Base-by-base conservation (phyloP, 805 yeast genomes). In the Starmerella bacillaris region DNA sequence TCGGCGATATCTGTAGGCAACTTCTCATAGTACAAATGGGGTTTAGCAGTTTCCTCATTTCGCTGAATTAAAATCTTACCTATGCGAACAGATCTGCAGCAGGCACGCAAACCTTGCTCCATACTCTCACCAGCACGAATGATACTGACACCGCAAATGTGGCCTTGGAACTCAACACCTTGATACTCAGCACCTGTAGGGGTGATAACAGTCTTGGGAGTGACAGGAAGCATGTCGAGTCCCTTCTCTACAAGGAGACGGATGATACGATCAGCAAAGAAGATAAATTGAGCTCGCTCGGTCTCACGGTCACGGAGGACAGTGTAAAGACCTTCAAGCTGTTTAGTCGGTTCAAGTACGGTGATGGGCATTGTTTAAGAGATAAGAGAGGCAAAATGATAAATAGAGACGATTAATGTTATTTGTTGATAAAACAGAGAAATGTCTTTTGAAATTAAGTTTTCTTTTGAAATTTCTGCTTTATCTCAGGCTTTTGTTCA, bases 91-190 rank as follows among this genome's bases (percentile, higher is more conserved):
- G 92, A 77, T 45, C 98, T 70, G 56, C 96, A 83, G 59, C 98
- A 86, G 56, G 86, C 96, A 56, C 99, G 72, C 44, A 89, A 64
- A 22, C 96, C 98, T 65, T 82, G 92, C 59, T 89, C 99, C 99
- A 89, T 89, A 30, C 92, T 77, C 58, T 89, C 99, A 46, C 99
- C 99, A 4, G 99, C 99, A 55, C 99, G 70, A 50, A 89, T 92
- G 53, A 89, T 89, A 14, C 94, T 82, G 24, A 89, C 99, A 45
- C 99, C 99, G 56, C 96, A 86, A 41, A 89, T 89, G 58, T 80
- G 83, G 30, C 98, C 96, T 50, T 71, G 60, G 56, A 86, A 86
- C 40, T 66, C 64, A 38, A 76, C 75, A 11, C 99, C 99, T 3
- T 69, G 65, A 54, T 70, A 82, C 26, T 59, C 58, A 43, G 71